Evolutionary conservation across 331 rosid genomes (phyloP).

Genomic region (Quercus lobata): DNA sequence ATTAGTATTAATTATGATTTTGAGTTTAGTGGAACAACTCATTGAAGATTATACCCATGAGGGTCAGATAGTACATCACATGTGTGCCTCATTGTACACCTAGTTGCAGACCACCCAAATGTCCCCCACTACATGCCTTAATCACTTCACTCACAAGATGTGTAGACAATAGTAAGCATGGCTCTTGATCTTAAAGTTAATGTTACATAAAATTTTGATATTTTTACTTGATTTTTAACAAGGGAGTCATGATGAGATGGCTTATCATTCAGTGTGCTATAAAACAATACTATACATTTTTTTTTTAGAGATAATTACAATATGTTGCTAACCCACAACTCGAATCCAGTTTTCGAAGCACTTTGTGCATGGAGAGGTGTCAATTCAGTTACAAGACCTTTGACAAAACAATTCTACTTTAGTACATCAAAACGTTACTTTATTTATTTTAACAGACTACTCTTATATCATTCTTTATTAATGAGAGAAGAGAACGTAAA

Average conservation of each 20-base stretch:
- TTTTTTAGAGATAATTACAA: too few species aligned
- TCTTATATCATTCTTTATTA: too few species aligned
- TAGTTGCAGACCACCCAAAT: constrained; percentile 8
- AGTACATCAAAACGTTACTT: too few species aligned
- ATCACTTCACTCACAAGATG: constrained; percentile 19
- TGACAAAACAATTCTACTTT: too few species aligned
- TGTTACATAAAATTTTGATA: neutral
- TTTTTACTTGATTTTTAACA: neutral
- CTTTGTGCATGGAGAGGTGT: rapidly evolving
- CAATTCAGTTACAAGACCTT: rapidly evolving
- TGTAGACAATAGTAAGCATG: neutral
- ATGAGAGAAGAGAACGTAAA: too few species aligned
- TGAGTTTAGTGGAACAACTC: neutral
- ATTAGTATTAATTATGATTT: too few species aligned
- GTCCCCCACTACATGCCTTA: neutral
- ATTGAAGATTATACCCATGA: neutral
- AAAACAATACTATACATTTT: too few species aligned
- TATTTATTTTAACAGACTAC: neutral
- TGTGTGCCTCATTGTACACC: constrained; percentile 4
- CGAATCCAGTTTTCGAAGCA: rapidly evolving
- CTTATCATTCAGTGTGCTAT: neutral
- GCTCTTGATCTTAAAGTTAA: neutral
- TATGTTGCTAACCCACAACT: too few species aligned
- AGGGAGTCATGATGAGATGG: neutral
- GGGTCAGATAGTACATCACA: neutral